These are phyloP conservation scores for Schizothecium vesticola DNA, from an alignment of 495 filamentous ascomycete genomes.

Conservation along the genomic window DNA sequence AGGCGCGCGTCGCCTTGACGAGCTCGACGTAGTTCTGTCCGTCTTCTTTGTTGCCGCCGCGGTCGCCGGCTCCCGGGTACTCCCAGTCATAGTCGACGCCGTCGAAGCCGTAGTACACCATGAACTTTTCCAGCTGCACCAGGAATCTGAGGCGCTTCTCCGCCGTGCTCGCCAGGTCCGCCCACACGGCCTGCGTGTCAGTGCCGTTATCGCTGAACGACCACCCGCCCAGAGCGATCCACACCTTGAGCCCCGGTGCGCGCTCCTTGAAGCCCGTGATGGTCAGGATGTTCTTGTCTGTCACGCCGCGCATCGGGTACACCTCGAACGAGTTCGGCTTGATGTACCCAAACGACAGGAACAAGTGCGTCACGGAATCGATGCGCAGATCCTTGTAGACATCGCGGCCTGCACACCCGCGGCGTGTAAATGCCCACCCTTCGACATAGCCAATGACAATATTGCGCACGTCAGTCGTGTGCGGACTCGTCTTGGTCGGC, in stretches of 20 bases:
- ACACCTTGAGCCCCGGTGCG: conserved; percentile 31
- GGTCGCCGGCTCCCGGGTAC: conserved; percentile 40
- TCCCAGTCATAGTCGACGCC: conserved; percentile 53
- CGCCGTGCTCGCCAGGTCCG: conserved; percentile 3
- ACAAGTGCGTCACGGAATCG: conserved; percentile 11
- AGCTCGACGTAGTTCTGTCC: conserved; percentile 39
- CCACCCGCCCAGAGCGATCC: conserved; percentile 45
- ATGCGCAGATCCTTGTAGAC: no score
- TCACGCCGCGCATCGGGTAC: conserved; percentile 8
- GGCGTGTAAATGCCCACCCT: no score
- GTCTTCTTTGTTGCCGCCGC: conserved; percentile 39
- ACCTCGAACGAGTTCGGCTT: conserved; percentile 13
- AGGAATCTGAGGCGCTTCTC: conserved; percentile 37
- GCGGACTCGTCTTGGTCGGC: not conserved
- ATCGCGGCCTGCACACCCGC: no score
- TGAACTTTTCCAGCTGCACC: conserved; percentile 36
- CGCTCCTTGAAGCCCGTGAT: conserved; percentile 32
- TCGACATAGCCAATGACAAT: not conserved
- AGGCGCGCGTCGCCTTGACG: conserved; percentile 27
- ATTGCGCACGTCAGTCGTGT: not conserved
- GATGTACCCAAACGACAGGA: conserved; percentile 20
- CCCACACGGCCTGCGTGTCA: conserved; percentile 25
- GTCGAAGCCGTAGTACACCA: conserved; percentile 44
- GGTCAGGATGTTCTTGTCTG: not conserved
- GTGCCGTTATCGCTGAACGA: conserved; percentile 35